phyloP scores from a whole-genome alignment of 352 stramenopile genomes.

The Globisporangium camurandrum region DNA sequence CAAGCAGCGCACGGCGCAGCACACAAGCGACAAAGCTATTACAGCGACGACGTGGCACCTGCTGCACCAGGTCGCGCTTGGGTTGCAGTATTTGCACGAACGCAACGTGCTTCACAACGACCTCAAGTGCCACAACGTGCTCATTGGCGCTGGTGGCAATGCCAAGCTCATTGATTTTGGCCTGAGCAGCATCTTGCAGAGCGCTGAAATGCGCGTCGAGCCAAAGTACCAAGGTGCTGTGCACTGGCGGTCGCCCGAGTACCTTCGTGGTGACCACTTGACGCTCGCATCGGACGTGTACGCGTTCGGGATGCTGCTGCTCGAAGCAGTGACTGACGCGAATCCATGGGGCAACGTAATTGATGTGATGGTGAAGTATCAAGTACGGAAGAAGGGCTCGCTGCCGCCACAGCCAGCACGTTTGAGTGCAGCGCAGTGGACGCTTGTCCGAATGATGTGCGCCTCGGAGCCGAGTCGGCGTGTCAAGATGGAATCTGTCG shows the following conservation, averaged over 20 bases:
- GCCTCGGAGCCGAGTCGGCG: no score
- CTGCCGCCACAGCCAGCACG: background rate
- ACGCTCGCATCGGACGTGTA: slow-evolving; percentile 17
- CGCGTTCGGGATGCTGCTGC: slow-evolving; percentile 17
- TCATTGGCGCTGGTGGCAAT: slow-evolving; percentile 30
- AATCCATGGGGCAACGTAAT: slow-evolving; percentile 6
- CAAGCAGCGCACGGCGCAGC: background rate
- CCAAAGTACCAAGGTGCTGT: background rate
- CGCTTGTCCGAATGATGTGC: no score
- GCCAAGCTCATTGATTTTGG: slow-evolving; percentile 23
- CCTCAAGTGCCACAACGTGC: slow-evolving; percentile 11
- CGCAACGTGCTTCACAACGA: slow-evolving; percentile 6
- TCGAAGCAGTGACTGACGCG: slow-evolving; percentile 11
- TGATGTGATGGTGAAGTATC: slow-evolving; percentile 2
- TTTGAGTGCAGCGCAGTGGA: no score
- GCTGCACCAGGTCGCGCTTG: slow-evolving; percentile 13
- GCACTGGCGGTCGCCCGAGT: slow-evolving; percentile 13
- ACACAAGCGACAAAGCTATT: no score
- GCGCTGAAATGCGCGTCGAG: slow-evolving; percentile 1
- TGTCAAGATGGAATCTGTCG: no score
- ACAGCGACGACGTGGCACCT: no score
- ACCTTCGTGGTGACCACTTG: background rate
- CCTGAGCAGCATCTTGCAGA: slow-evolving; percentile 6
- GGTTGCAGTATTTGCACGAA: slow-evolving; percentile 25
- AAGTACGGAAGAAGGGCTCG: slow-evolving; percentile 1